A percentile compares a stretch with the other conserved stretches of the same genome.
Evolutionary conservation across 257 asterid species (phyloP).

Genomic region (Solanum dulcamara): DNA sequence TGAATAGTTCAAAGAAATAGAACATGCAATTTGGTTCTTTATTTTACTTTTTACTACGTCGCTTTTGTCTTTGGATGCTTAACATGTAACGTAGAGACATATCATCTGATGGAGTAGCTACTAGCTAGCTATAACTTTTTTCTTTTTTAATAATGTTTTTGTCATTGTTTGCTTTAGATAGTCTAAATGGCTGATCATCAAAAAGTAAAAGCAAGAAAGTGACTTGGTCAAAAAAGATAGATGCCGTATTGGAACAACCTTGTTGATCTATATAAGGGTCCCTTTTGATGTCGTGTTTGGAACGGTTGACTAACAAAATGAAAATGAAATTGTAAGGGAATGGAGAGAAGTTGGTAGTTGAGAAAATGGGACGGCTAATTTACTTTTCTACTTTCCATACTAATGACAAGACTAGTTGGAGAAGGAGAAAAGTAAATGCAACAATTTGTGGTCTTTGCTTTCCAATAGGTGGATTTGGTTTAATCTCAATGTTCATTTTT

Average conservation of each 20-base stretch:
- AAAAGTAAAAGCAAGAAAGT: neutral
- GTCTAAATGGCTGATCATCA: neutral
- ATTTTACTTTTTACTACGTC: neutral
- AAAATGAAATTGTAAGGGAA: neutral
- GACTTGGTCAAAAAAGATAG: slow-evolving; percentile 7
- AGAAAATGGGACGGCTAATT: slow-evolving; percentile 3
- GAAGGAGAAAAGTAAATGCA: neutral
- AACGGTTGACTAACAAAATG: slow-evolving; percentile 7
- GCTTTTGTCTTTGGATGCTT: neutral
- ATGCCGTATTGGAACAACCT: neutral
- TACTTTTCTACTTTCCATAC: neutral
- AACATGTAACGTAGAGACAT: neutral
- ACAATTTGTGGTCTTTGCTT: neutral
- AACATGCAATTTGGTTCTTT: neutral
- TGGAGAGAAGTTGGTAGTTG: neutral
- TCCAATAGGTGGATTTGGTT: neutral
- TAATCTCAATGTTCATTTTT: neutral
- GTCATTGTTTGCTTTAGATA: neutral
- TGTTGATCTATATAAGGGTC: neutral
- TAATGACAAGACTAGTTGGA: neutral
- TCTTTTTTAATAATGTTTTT: neutral
- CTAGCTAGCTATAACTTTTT: neutral
- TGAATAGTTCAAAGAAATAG: neutral
- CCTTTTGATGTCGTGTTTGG: neutral
- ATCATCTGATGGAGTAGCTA: neutral